phyloP scores from a whole-genome alignment of 805 yeast species.

The Metschnikowia orientalis region DNA sequence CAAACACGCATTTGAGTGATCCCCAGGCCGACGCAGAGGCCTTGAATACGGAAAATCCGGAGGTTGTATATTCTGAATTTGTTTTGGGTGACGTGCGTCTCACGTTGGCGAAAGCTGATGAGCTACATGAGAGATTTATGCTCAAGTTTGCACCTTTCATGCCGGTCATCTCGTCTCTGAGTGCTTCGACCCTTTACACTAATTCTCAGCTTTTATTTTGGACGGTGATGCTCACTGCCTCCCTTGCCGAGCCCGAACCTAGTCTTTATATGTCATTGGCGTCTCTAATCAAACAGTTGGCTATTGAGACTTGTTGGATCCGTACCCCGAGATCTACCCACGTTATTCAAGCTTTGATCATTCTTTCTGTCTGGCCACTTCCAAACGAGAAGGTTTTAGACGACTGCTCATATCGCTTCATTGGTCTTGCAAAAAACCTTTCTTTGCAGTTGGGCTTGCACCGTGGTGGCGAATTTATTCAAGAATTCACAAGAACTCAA shows the following conservation, averaged over 20 bases:
- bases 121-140: constrained; percentile 67
- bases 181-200: constrained; percentile 71
- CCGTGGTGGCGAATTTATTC: constrained; percentile 80
- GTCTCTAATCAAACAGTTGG: constrained; percentile 75
- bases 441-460: constrained; percentile 87
- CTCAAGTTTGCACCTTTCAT: constrained; percentile 65
- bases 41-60: too few species aligned
- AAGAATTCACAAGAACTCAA: constrained; percentile 87
- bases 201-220: constrained; percentile 85
- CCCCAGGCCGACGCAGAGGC: constrained; percentile 5
- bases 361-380: constrained; percentile 86
- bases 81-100: constrained; percentile 71
- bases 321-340: constrained; percentile 91
- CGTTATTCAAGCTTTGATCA: constrained; percentile 82
- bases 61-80: constrained; percentile 50
- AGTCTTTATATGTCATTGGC: constrained; percentile 70
- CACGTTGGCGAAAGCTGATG: constrained; percentile 62
- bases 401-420: constrained; percentile 85
- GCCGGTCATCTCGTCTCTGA: constrained; percentile 69
- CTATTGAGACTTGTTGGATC: constrained; percentile 90
- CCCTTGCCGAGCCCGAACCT: constrained; percentile 84
- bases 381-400: constrained; percentile 91
- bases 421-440: constrained; percentile 79
- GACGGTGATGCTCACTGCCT: constrained; percentile 85
- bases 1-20: constrained; percentile 17